phyloP scores from a whole-genome alignment of 371 early-diverging fungal species.

The Saksenaea oblongispora region DNA sequence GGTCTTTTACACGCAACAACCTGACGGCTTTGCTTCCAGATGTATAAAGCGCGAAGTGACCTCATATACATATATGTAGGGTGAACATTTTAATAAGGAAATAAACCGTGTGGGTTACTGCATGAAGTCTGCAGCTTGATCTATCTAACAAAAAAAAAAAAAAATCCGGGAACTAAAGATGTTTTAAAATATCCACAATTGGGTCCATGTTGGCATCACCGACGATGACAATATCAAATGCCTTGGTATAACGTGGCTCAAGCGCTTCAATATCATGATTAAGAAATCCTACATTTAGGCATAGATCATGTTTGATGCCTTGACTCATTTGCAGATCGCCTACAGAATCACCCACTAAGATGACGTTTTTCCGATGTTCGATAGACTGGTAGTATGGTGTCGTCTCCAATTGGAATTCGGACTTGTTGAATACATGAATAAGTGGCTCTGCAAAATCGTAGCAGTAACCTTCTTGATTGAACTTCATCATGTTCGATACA shows the following conservation, averaged over 20 bases:
- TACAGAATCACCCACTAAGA: slow-evolving; percentile 74
- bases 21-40: too few relatives aligned
- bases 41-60: too few relatives aligned
- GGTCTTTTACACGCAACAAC: too few relatives aligned
- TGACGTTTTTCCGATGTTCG: slow-evolving; percentile 52
- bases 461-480: slow-evolving; percentile 53
- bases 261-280: slow-evolving; percentile 64
- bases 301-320: slow-evolving; percentile 56
- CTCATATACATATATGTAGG: too few relatives aligned
- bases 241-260: slow-evolving; percentile 50
- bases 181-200: slow-evolving; percentile 41
- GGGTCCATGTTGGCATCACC: slow-evolving; percentile 62
- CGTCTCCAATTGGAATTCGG: slow-evolving; percentile 56
- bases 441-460: slow-evolving; percentile 65
- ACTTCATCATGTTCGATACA: slow-evolving; percentile 74
- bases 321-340: slow-evolving; percentile 77
- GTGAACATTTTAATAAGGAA: too few relatives aligned
- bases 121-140: too few relatives aligned
- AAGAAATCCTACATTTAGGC: slow-evolving; percentile 70
- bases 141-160: not conserved
- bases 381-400: slow-evolving; percentile 44
- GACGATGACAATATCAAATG: slow-evolving; percentile 73
- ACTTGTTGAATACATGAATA: slow-evolving; percentile 81
- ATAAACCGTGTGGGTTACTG: too few relatives aligned
- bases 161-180: not conserved